phyloP scores from a whole-genome alignment of 257 asterid species.

The Nicotiana knightiana region DNA sequence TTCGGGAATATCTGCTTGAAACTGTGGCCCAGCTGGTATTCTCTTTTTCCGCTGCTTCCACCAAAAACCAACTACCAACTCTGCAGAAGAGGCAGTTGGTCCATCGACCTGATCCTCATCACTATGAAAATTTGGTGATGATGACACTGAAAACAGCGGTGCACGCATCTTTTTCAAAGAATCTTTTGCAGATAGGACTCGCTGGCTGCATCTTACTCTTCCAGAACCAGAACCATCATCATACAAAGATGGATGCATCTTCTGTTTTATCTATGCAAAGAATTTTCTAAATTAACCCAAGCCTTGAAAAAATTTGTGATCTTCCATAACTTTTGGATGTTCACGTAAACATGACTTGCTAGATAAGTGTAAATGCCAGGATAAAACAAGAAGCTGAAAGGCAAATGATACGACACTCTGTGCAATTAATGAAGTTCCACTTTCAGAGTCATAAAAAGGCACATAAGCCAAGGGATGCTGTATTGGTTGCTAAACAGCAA shows the following conservation, averaged over 20 bases:
- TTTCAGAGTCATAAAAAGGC: background rate
- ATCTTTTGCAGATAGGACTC: slow-evolving; percentile 53
- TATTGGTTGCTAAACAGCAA: background rate
- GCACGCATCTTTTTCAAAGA: slow-evolving; percentile 27
- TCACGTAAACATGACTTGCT: background rate
- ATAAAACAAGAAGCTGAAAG: background rate
- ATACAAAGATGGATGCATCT: slow-evolving; percentile 82
- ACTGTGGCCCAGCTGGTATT: slow-evolving; percentile 34
- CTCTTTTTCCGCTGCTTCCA: slow-evolving; percentile 21
- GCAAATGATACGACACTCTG: background rate
- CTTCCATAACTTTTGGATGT: background rate
- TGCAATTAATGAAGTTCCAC: background rate
- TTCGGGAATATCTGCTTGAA: slow-evolving; percentile 47
- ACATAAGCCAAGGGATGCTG: background rate
- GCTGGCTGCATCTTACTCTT: slow-evolving; percentile 63
- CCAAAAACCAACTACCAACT: slow-evolving; percentile 21
- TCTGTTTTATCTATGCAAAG: slow-evolving; percentile 56
- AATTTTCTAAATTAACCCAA: background rate
- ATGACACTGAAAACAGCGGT: slow-evolving; percentile 15
- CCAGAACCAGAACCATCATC: slow-evolving; percentile 43
- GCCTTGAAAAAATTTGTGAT: background rate
- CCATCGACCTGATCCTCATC: slow-evolving; percentile 20
- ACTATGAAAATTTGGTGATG: slow-evolving; percentile 28
- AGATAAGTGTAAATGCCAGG: background rate
- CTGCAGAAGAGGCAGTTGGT: slow-evolving; percentile 24